Percentiles rank a stretch among this genome's conserved stretches.
phyloP scores from a whole-genome alignment of 2,329 filamentous ascomycete genomes.

The Ophiostoma novo-ulmi region DNA sequence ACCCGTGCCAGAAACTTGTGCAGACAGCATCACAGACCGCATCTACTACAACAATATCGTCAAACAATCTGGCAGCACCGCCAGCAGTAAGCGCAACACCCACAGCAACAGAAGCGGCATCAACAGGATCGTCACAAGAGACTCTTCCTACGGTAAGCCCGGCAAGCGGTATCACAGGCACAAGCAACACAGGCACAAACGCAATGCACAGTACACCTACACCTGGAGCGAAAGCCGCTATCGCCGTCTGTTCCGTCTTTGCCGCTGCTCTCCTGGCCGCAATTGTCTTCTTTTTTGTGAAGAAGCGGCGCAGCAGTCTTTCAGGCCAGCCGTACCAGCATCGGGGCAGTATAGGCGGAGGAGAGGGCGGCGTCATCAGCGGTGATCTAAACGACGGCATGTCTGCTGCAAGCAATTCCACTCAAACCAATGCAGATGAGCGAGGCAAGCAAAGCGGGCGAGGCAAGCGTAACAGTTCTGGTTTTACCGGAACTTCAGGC shows the following conservation, averaged over 20 bases:
- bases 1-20: conserved; percentile 14
- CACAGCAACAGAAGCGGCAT: not conserved
- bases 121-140: not conserved
- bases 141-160: not conserved
- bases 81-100: not conserved
- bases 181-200: not conserved
- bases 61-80: not conserved
- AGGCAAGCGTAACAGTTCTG: not conserved
- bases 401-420: not conserved
- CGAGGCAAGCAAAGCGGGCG: not conserved
- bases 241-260: conserved; percentile 42
- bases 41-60: not conserved
- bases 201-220: conserved; percentile 22
- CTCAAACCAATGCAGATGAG: not conserved
- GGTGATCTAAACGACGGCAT: not conserved
- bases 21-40: not conserved
- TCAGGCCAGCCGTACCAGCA: conserved; percentile 17
- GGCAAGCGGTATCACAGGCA: not conserved
- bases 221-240: conserved; percentile 41
- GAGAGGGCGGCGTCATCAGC: not conserved
- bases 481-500: not conserved
- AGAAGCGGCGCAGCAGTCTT: conserved; percentile 20
- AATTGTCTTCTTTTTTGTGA: conserved; percentile 37
- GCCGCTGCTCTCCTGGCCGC: conserved; percentile 37
- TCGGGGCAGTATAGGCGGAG: not conserved